Evolutionary conservation across 805 yeast genomes (phyloP), one percentile per base, ranked within the genome.

Genomic region (Yarrowia sp.): DNA sequence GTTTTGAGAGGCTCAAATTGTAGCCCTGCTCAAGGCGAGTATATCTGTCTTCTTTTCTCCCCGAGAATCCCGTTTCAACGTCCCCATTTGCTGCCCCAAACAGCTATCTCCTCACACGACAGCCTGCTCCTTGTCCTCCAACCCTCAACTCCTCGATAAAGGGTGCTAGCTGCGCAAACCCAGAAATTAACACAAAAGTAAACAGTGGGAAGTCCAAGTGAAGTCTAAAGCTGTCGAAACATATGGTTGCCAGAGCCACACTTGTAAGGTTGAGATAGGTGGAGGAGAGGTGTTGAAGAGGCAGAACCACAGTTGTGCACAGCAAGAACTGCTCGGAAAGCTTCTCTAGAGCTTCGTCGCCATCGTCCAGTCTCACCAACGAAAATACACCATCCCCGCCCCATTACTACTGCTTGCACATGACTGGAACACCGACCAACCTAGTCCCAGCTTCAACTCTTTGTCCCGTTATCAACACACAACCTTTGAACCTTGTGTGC

Each of bases 51-150:
- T 0, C 3, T 34, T 50, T 34, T 50, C n/a, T 1, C 6, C 39
- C 17, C 39, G 40, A 24, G 30, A 24, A 24, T 24, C 30, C 3
- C 6, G 3, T 24, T 24, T 24, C 30, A 24, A 5, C 7, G 6
- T 24, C 6, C 30, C 6, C 3, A 2, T 17, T 6, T 17, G 30
- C 42, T 2, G 10, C 42, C 5, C 3, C 6, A 50, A 50, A 38
- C 43, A 20, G 58, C 58, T 52, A 52, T 52, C 58, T 55, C 61
- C 61, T 55, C 61, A 55, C 61, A 55, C 61, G 61, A 55, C 61
- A 55, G 61, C 36, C 46, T 20, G 39, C 20, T 55, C 61, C 46
- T 55, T 55, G 61, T 55, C 46, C 61, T 39, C 46, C 58, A 55
- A 55, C 61, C 61, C 61, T 55, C 61, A 4, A 40, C 61, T 55